Evolutionary conservation across 2,329 filamentous ascomycete genomes (phyloP).

Genomic region (Sporothrix phasma): DNA sequence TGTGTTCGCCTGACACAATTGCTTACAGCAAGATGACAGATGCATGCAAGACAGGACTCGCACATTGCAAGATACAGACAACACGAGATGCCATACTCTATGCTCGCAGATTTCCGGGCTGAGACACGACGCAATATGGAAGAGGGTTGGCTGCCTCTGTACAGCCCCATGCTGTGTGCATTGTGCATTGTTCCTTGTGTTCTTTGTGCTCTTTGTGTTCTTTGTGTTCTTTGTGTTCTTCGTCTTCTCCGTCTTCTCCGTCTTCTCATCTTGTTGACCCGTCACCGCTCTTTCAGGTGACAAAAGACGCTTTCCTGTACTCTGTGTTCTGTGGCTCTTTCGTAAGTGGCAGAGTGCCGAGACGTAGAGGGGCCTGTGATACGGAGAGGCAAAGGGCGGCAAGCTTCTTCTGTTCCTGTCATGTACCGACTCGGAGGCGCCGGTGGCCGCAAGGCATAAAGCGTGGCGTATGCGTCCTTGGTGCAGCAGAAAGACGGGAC

Average conservation of each 20-base stretch:
- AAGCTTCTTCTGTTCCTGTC: not conserved
- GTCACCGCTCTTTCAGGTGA: conserved; percentile 6
- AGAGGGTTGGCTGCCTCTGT: not conserved
- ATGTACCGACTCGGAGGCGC: not conserved
- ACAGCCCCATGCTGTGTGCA: not conserved
- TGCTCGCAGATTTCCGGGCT: not conserved
- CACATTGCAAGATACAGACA: not conserved
- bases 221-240: not conserved
- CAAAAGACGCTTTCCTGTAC: not conserved
- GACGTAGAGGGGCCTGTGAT: not conserved
- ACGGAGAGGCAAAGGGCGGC: not conserved
- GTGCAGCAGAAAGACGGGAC: no score
- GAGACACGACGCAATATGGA: not conserved
- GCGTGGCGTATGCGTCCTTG: not conserved
- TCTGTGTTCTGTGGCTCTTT: no score
- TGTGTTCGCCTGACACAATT: not conserved
- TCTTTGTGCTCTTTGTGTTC: not conserved
- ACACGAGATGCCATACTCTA: not conserved
- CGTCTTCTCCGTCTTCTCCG: not conserved
- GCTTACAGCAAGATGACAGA: conserved; percentile 6
- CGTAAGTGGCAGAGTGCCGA: no score
- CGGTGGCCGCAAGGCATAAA: not conserved
- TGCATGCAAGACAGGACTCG: not conserved
- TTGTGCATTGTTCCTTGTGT: not conserved
- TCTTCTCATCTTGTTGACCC: not conserved